Evolutionary conservation across 192 early-diverging fungal genomes (phyloP), one percentile per base, ranked within the genome.

Genomic region (Coemansia sp.): DNA sequence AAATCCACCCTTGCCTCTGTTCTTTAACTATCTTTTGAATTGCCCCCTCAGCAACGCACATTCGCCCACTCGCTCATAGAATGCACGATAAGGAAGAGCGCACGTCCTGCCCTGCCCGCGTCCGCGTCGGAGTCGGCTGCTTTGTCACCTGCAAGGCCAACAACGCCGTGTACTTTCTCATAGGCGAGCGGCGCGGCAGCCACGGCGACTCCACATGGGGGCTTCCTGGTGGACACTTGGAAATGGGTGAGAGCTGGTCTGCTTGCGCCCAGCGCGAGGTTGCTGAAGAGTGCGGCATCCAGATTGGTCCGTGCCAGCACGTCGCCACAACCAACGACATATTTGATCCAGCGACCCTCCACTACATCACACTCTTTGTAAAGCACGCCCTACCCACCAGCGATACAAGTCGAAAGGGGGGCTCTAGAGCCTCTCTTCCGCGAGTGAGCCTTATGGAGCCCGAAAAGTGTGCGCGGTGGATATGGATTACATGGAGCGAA

Each of bases 61-160:
- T n/a, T n/a, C n/a, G n/a, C n/a, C n/a, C n/a, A n/a, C n/a, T n/a
- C n/a, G n/a, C n/a, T n/a, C n/a, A n/a, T n/a, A n/a, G n/a, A n/a
- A n/a, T n/a, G n/a, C n/a, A n/a, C n/a, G n/a, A n/a, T n/a, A n/a
- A n/a, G n/a, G n/a, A n/a, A n/a, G n/a, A n/a, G n/a, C n/a, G n/a
- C n/a, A n/a, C n/a, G n/a, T n/a, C n/a, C n/a, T n/a, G n/a, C n/a
- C n/a, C n/a, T n/a, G n/a, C n/a, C n/a, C n/a, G n/a, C n/a, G 42
- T 44, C 24, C 23, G 42, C n/a, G 42, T 77, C 2, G 47, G 52
- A 3, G 39, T 58, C 25, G 78, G 51, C 23, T 71, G 70, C 32
- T 32, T 36, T 18, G 68, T 77, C 23, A 68, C 60, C 45, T 25
- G 26, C 27, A 66, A 59, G 29, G 42, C 34, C 15, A 42, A 23